A percentile compares a stretch with the other conserved stretches of the same genome.
These are phyloP conservation scores for Naganishia kalamii DNA, from an alignment of 768 basidiomycete genomes.

Conservation along the genomic window DNA sequence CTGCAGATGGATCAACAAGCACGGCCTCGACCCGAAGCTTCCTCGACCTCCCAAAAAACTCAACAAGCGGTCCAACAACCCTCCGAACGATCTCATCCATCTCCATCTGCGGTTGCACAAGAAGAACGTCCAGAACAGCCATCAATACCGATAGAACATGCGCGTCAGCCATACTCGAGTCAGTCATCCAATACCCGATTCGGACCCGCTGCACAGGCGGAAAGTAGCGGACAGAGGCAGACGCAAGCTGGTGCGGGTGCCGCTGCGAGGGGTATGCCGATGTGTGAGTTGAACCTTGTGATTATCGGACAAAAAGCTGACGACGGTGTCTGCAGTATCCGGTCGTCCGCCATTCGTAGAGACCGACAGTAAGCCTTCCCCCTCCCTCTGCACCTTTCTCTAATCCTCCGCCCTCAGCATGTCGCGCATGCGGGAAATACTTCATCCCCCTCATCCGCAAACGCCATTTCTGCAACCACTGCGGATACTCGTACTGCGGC, in stretches of 20 bases:
- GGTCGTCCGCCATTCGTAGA: constrained; percentile 6
- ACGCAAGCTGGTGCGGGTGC: not conserved
- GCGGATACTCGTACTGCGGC: constrained; percentile 45
- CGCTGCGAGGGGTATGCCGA: constrained; percentile 13
- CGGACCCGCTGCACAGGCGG: not conserved
- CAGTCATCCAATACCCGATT: not conserved
- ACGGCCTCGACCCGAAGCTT: too few relatives aligned
- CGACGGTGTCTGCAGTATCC: not conserved
- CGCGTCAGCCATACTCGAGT: not conserved
- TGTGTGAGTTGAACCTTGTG: not conserved
- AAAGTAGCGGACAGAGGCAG: not conserved
- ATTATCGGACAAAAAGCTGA: not conserved
- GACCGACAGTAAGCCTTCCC: not conserved
- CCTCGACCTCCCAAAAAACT: too few relatives aligned
- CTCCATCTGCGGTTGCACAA: not conserved
- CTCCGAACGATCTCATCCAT: too few relatives aligned
- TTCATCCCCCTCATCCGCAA: constrained; percentile 43
- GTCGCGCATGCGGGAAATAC: constrained; percentile 41
- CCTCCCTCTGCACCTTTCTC: not conserved
- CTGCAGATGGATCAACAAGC: too few relatives aligned
- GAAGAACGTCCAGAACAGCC: not conserved
- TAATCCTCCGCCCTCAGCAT: constrained; percentile 24
- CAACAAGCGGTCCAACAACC: not conserved
- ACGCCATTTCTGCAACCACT: constrained; percentile 41
- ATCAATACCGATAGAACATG: not conserved